Conservation (phyloP, 305 asterid genomes). For the Lippia alba region DNA sequence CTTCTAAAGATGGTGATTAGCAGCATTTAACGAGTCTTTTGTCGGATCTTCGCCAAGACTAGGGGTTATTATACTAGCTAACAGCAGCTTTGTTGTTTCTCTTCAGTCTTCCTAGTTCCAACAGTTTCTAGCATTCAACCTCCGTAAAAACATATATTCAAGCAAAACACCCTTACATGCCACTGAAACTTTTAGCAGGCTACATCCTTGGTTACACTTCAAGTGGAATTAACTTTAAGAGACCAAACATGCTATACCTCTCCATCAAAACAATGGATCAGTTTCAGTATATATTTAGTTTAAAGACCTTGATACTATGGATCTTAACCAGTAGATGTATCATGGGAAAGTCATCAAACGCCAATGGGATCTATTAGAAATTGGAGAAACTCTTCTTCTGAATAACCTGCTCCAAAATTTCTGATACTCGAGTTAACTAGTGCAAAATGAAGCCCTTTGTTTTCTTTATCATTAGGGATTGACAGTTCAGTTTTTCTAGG, state of each 20-base stretch:
- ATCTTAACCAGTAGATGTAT: neutral
- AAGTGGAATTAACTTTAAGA: conserved; percentile 1
- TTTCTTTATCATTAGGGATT: neutral
- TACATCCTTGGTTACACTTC: conserved; percentile 14
- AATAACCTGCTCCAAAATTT: neutral
- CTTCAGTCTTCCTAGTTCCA: neutral
- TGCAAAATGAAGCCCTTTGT: conserved; percentile 4
- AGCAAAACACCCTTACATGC: neutral
- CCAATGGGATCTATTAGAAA: neutral
- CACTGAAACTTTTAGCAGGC: neutral
- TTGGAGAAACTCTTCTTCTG: neutral
- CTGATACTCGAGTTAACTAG: neutral
- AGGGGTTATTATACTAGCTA: conserved; percentile 18
- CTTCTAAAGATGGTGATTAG: conserved; percentile 5
- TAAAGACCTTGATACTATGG: neutral
- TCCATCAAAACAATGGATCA: conserved; percentile 12
- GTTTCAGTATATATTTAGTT: conserved; percentile 2
- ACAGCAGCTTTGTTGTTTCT: conserved; percentile 12
- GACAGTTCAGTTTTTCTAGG: neutral
- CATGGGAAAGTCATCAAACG: neutral
- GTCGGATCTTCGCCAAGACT: conserved; percentile 9
- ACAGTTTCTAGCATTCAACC: conserved; percentile 8
- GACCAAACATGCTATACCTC: neutral
- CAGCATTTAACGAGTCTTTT: conserved; percentile 8
- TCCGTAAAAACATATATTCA: neutral